Base-by-base conservation (phyloP, 306 rosid species). In the Acacia acuminata region DNA sequence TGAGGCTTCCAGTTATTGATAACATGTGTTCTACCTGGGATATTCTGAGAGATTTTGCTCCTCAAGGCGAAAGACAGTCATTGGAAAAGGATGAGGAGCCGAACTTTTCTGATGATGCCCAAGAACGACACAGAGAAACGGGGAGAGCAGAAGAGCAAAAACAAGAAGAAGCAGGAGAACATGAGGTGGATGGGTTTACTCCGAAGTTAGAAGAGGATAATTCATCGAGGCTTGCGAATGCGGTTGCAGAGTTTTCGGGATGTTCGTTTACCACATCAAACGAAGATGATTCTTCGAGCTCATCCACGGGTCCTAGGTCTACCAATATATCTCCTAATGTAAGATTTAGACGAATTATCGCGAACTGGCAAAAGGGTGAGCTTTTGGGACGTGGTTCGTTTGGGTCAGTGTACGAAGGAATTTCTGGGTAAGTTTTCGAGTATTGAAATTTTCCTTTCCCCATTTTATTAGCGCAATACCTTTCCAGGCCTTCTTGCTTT, bases 341-440 rank as follows among this genome's bases (percentile, higher is more conserved):
- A 77, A 92, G 89, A 79, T 58, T 83, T 22, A 91, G 81, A 85
- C 90, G 84, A n/a, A 77, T 20, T 32, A 91, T 93, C 58, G 79
- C 87, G 66, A 53, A 53, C 25, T 95, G 98, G 98, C 83, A 84
- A 51, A 88, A 86, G 88, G 98, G 98, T 30, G 88, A 77, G 3
- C 97, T 88, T 87, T 91, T 95, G 68, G 98, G 98, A 44, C 94
- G 98, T 24, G 98, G 98, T 58, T 90, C 98, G 14, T 95, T 93
- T 83, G 98, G 98, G 38, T 88, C 95, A 17, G 98, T 95, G 4
- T 95, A 79, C 56, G 98, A 93, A 89, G 98, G 96, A 84, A 92
- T 95, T 81, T 77, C 94, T 42, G 89, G 82, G 98, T 95, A 90
- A 84, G 98, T 87, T 5, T 44, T 38, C 63, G 24, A 58, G 78